Evolutionary conservation across 148 eudicot genomes (phyloP).

Genomic region (Cornus controversa): DNA sequence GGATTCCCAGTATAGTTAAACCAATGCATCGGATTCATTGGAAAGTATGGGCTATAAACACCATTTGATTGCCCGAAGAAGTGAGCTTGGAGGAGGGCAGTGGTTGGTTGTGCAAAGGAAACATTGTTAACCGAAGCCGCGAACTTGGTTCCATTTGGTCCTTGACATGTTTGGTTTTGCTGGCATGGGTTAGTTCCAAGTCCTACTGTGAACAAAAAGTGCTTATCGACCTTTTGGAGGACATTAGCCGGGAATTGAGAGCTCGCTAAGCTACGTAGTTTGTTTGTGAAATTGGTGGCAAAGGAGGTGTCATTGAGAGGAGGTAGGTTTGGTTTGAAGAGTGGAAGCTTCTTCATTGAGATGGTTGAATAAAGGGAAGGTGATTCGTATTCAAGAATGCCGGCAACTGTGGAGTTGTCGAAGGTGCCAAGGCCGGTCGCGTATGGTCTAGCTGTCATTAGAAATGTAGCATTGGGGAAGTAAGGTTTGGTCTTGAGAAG

Average conservation of each 20-base stretch:
- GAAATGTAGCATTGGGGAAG: slow-evolving; percentile 16
- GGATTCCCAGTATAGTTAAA: slow-evolving; percentile 17
- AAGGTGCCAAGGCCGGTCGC: slow-evolving; percentile 22
- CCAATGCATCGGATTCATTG: slow-evolving; percentile 7
- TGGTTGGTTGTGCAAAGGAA: slow-evolving; percentile 10
- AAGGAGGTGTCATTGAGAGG: slow-evolving; percentile 14
- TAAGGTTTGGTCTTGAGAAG: slow-evolving; percentile 19
- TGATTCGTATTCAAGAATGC: slow-evolving; percentile 17
- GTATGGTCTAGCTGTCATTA: slow-evolving; percentile 27
- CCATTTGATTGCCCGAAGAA: slow-evolving; percentile 9
- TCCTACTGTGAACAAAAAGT: slow-evolving; percentile 20
- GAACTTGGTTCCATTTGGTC: slow-evolving; percentile 16
- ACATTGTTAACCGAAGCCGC: slow-evolving; percentile 17
- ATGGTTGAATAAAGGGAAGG: neutral
- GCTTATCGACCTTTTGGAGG: slow-evolving; percentile 16
- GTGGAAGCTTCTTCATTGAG: slow-evolving; percentile 14
- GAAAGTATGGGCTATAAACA: slow-evolving; percentile 2
- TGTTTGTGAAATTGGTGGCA: slow-evolving; percentile 9
- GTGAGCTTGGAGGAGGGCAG: slow-evolving; percentile 12
- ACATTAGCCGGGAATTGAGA: slow-evolving; percentile 17
- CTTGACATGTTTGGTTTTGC: slow-evolving; percentile 21
- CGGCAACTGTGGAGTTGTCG: slow-evolving; percentile 25
- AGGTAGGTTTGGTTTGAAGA: slow-evolving; percentile 24
- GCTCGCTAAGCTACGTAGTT: slow-evolving; percentile 8
- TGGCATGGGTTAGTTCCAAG: slow-evolving; percentile 21